Base-by-base conservation (phyloP, 371 early-diverging fungal genomes). In the Syncephalastrum racemosum region DNA sequence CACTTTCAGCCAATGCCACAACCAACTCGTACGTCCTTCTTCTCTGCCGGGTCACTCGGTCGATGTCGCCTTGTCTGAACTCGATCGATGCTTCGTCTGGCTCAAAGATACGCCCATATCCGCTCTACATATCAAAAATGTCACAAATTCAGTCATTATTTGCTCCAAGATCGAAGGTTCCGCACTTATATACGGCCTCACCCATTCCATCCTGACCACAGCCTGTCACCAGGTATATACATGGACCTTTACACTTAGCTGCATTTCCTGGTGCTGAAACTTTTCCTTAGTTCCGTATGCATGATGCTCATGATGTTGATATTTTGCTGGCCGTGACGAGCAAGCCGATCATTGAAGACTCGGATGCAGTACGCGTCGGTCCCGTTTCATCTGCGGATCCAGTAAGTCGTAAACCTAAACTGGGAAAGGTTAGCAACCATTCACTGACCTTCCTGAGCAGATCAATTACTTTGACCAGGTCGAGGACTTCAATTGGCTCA, bases 401-500 rank as follows among this genome's bases (percentile, higher is more conserved):
- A 15, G 59, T 68, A 23, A 46, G 49, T 4, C 55, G 47, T n/a
- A 3, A 58, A 64, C 20, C 68, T 70, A 57, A 53, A 60, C 12
- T 31, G 36, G 36, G 36, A 8, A 7, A 31, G 3, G 36, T 31
- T 31, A 31, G 36, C 36, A 31, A 8, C 10, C 36, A 8, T 2
- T 50, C 36, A n/a, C 41, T 51, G 24, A 36, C 23, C 47, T 4
- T 25, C 19, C 50, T 51, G 57, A 43, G 16, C n/a, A 16, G 15
- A 20, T 6, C 22, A 58, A 56, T 22, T 53, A 40, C 40, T 88
- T 67, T 61, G 72, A 82, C 62, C 62, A 69, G 40, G 85, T 92
- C 19, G 90, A 93, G 54, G 94, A 93, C 58, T 93, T 93, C 61
- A 90, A 92, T 68, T 92, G 92, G 94, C 68, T 92, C 18, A 82